phyloP scores from a whole-genome alignment of 257 asterid genomes.

The Solanum peruvianum region DNA sequence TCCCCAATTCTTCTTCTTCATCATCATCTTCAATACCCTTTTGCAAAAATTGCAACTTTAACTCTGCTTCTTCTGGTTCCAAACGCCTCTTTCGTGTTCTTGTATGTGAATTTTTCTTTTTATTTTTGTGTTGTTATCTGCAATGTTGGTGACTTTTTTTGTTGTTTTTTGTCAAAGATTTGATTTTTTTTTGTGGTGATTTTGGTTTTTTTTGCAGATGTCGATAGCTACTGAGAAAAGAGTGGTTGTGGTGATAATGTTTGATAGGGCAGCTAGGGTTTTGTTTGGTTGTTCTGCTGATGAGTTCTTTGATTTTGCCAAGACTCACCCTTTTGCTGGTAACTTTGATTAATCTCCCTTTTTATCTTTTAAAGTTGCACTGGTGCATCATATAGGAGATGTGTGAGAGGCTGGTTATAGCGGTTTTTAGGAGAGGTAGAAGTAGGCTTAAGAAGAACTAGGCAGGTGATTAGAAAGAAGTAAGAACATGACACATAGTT shows the following conservation, averaged over 20 bases:
- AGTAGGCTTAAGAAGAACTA: background rate
- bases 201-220: conserved; percentile 29
- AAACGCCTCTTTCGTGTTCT: conserved; percentile 70
- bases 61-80: conserved; percentile 35
- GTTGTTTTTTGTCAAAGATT: background rate
- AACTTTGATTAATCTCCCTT: background rate
- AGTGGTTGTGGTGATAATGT: conserved; percentile 73
- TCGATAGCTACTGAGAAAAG: conserved; percentile 65
- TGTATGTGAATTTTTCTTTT: conserved; percentile 24
- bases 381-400: background rate
- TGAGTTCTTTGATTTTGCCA: conserved; percentile 71
- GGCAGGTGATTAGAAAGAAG: background rate
- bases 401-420: background rate
- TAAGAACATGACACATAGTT: background rate
- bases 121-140: background rate
- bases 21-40: background rate
- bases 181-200: background rate
- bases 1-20: background rate
- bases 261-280: conserved; percentile 75
- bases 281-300: conserved; percentile 91
- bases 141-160: background rate
- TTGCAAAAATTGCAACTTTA: conserved; percentile 44
- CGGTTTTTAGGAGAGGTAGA: background rate
- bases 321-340: conserved; percentile 65
- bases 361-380: background rate